phyloP scores from a whole-genome alignment of 2,329 filamentous ascomycete genomes.

The Parafenestella ontariensis region DNA sequence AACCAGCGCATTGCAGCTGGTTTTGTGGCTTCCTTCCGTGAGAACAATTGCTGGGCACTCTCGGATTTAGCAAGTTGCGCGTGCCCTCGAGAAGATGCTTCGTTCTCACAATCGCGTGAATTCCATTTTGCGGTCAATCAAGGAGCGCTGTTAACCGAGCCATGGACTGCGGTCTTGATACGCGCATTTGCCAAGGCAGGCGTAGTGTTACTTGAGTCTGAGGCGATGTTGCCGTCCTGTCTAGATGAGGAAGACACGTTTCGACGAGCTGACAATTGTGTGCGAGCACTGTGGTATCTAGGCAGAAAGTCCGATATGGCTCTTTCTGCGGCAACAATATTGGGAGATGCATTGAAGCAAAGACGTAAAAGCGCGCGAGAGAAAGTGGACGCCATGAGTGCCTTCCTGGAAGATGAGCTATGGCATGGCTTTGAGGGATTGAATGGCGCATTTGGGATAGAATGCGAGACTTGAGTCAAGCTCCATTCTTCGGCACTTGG shows the following conservation, averaged over 20 bases:
- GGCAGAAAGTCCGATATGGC: conserved; percentile 64
- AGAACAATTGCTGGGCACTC: conserved; percentile 54
- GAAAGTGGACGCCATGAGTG: conserved; percentile 31
- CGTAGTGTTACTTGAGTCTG: conserved; percentile 48
- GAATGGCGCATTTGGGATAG: conserved; percentile 23
- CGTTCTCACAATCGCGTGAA: conserved; percentile 43
- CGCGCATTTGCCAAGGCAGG: conserved; percentile 59
- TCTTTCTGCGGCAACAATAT: conserved; percentile 47
- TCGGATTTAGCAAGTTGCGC: conserved; percentile 58
- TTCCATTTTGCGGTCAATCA: conserved; percentile 63
- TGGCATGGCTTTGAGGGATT: conserved; percentile 36
- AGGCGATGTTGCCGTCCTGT: conserved; percentile 21
- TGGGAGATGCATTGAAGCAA: conserved; percentile 45
- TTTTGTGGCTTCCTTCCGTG: conserved; percentile 52
- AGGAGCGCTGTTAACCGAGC: conserved; percentile 64
- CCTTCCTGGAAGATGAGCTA: conserved; percentile 32
- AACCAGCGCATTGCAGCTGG: conserved; percentile 29
- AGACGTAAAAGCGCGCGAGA: conserved; percentile 31
- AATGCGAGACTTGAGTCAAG: conserved; percentile 16
- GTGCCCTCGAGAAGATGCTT: conserved; percentile 37
- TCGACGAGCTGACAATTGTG: conserved; percentile 56
- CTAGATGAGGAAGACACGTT: conserved; percentile 37
- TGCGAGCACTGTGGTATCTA: conserved; percentile 62
- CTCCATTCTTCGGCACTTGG: not conserved
- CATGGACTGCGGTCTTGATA: conserved; percentile 64